These are phyloP conservation scores for Linderina pennispora DNA, from an alignment of 192 early-diverging fungal species.

Conservation along the genomic window DNA sequence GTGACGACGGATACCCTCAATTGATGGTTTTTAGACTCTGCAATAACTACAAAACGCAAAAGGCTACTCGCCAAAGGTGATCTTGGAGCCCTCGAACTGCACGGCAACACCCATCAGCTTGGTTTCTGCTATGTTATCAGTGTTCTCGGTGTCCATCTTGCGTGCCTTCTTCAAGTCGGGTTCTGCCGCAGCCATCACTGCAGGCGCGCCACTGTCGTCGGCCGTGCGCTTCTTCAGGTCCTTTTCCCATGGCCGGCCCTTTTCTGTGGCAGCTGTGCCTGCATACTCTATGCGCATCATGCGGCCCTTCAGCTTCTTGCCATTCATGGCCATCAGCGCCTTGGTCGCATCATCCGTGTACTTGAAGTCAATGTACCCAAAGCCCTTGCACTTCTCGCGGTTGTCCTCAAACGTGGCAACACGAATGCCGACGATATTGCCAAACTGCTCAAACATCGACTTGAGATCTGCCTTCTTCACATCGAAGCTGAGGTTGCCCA, in stretches of 20 bases:
- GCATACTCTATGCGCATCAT: constrained; percentile 63
- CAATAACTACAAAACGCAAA: not conserved
- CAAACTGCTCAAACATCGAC: constrained; percentile 54
- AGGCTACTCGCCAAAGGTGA: constrained; percentile 52
- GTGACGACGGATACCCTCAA: not conserved
- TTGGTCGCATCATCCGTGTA: constrained; percentile 55
- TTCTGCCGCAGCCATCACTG: constrained; percentile 21
- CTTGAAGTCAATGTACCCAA: constrained; percentile 65
- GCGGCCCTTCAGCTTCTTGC: constrained; percentile 51
- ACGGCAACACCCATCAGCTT: constrained; percentile 45
- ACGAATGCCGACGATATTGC: constrained; percentile 60
- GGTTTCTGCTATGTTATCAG: constrained; percentile 43
- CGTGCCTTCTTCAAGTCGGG: constrained; percentile 20
- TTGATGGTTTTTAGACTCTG: not conserved
- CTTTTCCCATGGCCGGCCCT: constrained; percentile 59
- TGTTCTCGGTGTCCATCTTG: constrained; percentile 28
- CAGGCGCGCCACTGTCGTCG: constrained; percentile 8
- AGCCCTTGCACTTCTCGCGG: constrained; percentile 70
- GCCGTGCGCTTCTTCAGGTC: constrained; percentile 24
- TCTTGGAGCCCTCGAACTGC: constrained; percentile 63
- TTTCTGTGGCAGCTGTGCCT: constrained; percentile 56
- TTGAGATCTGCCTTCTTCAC: constrained; percentile 48
- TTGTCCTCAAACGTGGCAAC: constrained; percentile 69
- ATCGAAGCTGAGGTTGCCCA: constrained; percentile 62
- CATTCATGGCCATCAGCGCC: constrained; percentile 53